These are phyloP conservation scores for Gracilariopsis chorda DNA, from an alignment of 23 red algal species.

Conservation along the genomic window DNA sequence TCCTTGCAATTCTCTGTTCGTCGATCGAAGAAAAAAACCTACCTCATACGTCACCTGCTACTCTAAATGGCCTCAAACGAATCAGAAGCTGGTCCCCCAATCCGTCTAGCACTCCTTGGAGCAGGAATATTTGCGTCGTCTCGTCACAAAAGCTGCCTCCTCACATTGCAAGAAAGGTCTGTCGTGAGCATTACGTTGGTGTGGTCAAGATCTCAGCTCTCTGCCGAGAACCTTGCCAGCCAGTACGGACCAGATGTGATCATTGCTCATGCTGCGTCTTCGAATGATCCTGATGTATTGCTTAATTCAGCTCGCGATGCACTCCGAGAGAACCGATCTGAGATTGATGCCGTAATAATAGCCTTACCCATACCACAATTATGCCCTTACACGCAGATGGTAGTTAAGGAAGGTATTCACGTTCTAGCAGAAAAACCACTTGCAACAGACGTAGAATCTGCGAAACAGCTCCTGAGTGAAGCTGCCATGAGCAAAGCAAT, in stretches of 20 bases:
- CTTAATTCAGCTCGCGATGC: background rate
- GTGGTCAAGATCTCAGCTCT: slow-evolving; percentile 29
- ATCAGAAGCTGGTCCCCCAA: background rate
- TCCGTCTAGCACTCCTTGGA: slow-evolving; percentile 46
- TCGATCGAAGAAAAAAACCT: no score
- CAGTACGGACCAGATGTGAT: slow-evolving; percentile 25
- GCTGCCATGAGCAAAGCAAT: background rate
- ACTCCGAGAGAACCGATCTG: background rate
- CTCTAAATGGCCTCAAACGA: background rate
- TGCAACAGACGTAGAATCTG: slow-evolving; percentile 16
- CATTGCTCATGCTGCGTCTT: slow-evolving; percentile 5
- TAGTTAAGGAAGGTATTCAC: background rate
- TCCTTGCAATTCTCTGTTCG: no score
- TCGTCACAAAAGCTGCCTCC: slow-evolving; percentile 13
- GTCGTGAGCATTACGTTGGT: slow-evolving; percentile 10
- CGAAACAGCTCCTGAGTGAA: background rate
- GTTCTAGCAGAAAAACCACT: slow-evolving; percentile 50
- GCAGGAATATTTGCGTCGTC: slow-evolving; percentile 50
- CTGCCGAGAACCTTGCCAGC: slow-evolving; percentile 14
- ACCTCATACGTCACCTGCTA: no score
- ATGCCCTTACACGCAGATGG: background rate
- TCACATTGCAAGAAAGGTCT: background rate
- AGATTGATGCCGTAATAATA: slow-evolving; percentile 26
- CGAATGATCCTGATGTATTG: background rate
- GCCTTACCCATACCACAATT: slow-evolving; percentile 10